These are phyloP conservation scores for Aspergillus intermedius DNA, from an alignment of 2,329 filamentous ascomycete genomes.

Conservation along the genomic window DNA sequence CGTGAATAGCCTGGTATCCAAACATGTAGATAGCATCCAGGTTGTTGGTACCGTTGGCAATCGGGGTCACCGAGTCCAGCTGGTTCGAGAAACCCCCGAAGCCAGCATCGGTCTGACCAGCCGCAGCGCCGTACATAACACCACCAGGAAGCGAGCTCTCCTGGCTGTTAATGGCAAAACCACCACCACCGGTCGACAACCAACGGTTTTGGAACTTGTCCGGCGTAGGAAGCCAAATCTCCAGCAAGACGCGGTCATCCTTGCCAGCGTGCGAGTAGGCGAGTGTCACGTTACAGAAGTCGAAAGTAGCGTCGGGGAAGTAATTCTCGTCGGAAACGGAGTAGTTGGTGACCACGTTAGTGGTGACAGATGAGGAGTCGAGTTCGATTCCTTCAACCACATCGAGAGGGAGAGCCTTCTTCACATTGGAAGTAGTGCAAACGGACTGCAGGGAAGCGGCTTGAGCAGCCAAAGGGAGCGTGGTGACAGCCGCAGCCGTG, in stretches of 20 bases:
- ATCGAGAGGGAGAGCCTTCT: not conserved
- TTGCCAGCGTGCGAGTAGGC: slow-evolving; percentile 41
- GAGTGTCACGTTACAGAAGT: slow-evolving; percentile 43
- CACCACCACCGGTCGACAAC: slow-evolving; percentile 43
- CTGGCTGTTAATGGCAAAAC: slow-evolving; percentile 37
- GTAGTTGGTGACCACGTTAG: not conserved
- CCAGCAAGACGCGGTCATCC: slow-evolving; percentile 31
- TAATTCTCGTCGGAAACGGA: not conserved
- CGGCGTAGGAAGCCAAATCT: slow-evolving; percentile 41
- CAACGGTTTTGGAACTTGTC: slow-evolving; percentile 42
- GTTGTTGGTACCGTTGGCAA: slow-evolving; percentile 42
- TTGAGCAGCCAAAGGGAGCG: too few relatives aligned
- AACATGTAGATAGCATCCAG: slow-evolving; percentile 48
- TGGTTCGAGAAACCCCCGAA: slow-evolving; percentile 43
- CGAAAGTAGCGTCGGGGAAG: slow-evolving; percentile 10
- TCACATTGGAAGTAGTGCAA: not conserved
- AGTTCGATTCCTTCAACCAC: not conserved
- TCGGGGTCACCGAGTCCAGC: slow-evolving; percentile 32
- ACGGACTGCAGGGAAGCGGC: not conserved
- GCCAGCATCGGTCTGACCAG: slow-evolving; percentile 46
- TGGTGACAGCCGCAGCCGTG: too few relatives aligned
- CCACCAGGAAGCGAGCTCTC: slow-evolving; percentile 31
- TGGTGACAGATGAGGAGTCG: not conserved
- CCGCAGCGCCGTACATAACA: slow-evolving; percentile 43
- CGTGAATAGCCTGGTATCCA: slow-evolving; percentile 44